phyloP scores from a whole-genome alignment of 257 asterid genomes.

The Fraxinus americana region DNA sequence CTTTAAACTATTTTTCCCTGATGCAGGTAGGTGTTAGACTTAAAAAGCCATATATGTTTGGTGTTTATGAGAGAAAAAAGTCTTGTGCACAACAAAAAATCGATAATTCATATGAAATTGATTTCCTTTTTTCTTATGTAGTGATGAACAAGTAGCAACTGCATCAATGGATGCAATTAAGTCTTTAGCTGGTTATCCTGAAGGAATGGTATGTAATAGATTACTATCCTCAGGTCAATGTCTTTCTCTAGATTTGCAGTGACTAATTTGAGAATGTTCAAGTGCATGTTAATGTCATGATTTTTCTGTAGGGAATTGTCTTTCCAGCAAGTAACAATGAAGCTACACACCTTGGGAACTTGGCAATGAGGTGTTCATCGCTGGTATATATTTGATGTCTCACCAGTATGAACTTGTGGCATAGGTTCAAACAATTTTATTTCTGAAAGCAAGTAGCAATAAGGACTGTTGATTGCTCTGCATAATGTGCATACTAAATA shows the following conservation, averaged over 20 bases:
- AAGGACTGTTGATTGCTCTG: not conserved
- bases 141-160: conserved; percentile 87
- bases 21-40: not conserved
- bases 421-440: not conserved
- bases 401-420: conserved; percentile 21
- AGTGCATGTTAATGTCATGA: conserved; percentile 18
- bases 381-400: conserved; percentile 54
- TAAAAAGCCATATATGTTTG: not conserved
- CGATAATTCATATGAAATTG: not conserved
- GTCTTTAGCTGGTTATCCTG: conserved; percentile 58
- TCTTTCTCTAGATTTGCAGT: conserved; percentile 16
- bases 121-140: conserved; percentile 26
- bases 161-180: conserved; percentile 70
- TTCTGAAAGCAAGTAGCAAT: not conserved
- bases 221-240: conserved; percentile 25
- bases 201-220: conserved; percentile 63
- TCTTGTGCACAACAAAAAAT: conserved; percentile 3
- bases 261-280: conserved; percentile 19
- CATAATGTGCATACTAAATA: not conserved
- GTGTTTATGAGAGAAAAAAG: not conserved
- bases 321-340: conserved; percentile 60
- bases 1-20: not conserved
- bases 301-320: conserved; percentile 53
- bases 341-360: conserved; percentile 59
- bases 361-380: conserved; percentile 69